Evolutionary conservation across 257 asterid genomes (phyloP).

Genomic region (Solanum peruvianum): DNA sequence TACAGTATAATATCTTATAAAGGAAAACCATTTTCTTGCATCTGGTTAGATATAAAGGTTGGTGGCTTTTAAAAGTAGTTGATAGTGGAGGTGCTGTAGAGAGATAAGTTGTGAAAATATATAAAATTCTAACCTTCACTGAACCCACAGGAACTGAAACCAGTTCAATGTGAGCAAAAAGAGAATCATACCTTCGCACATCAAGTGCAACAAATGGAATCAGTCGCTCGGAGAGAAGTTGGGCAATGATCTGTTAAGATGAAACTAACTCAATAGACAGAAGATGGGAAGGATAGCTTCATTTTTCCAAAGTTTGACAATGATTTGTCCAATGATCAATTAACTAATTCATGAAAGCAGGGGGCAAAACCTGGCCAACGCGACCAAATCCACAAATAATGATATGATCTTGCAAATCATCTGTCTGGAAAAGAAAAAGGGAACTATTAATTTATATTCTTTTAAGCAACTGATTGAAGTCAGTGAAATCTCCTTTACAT

Average conservation of each 20-base stretch:
- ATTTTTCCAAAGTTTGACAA: not conserved
- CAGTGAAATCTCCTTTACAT: not conserved
- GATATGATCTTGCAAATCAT: conserved; percentile 97
- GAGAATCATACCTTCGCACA: conserved; percentile 68
- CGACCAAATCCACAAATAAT: conserved; percentile 99
- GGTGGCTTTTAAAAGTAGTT: not conserved
- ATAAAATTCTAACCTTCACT: not conserved
- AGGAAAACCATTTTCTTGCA: not conserved
- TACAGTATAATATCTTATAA: not conserved
- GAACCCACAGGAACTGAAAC: not conserved
- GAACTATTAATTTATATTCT: not conserved
- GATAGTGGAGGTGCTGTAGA: not conserved
- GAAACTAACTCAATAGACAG: conserved; percentile 3
- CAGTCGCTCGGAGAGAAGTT: conserved; percentile 96
- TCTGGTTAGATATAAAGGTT: not conserved
- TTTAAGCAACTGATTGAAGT: not conserved
- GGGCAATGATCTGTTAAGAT: conserved; percentile 82
- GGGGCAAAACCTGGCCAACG: conserved; percentile 78
- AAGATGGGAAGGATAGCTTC: not conserved
- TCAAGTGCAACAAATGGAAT: conserved; percentile 99
- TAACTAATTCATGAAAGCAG: not conserved
- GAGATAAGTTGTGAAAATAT: not conserved
- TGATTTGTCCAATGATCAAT: not conserved
- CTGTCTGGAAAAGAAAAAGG: conserved; percentile 47
- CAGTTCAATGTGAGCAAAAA: not conserved